phyloP scores from a whole-genome alignment of 257 asterid species.

The Jaltomata sinuosa region DNA sequence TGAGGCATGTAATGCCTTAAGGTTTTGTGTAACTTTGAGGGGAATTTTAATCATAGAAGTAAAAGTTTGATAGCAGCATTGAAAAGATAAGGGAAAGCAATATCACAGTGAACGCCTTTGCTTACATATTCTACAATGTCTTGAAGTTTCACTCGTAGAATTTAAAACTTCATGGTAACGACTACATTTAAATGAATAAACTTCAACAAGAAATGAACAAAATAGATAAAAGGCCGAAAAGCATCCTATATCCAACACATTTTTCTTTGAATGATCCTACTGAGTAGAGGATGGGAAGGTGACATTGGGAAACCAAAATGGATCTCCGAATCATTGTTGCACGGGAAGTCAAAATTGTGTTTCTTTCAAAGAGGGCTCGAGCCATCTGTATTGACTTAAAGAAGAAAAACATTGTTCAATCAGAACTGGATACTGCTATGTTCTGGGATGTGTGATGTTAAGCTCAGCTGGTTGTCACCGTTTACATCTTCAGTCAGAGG shows the following conservation, averaged over 20 bases:
- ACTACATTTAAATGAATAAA: background rate
- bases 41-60: background rate
- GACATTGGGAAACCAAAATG: background rate
- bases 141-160: background rate
- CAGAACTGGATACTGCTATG: background rate
- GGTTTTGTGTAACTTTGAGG: background rate
- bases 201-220: background rate
- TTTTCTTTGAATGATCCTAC: background rate
- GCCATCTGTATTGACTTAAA: background rate
- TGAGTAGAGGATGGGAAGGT: background rate
- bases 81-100: background rate
- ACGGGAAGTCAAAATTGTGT: background rate
- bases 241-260: background rate
- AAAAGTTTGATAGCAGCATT: background rate
- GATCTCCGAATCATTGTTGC: background rate
- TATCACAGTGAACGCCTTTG: background rate
- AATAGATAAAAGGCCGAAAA: background rate
- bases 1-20: background rate
- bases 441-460: background rate
- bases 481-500: background rate
- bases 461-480: background rate
- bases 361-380: background rate
- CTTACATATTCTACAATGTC: background rate
- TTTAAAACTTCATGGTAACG: background rate
- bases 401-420: background rate